Conservation (phyloP, 768 basidiomycete genomes). For the Mrakia hoshinonis region DNA sequence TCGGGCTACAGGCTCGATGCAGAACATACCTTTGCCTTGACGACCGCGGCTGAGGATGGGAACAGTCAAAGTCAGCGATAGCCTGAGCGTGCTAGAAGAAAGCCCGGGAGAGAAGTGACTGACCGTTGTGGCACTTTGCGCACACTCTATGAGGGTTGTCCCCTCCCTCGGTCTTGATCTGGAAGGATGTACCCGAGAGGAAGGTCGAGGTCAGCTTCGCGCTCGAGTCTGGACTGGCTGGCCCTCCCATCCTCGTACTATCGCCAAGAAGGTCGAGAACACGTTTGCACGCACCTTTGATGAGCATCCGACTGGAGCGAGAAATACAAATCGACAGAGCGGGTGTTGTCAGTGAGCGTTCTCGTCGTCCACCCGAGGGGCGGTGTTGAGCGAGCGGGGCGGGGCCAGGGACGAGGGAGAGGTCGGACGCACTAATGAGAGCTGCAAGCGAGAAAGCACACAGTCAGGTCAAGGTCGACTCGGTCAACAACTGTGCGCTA, state of each 20-base stretch:
- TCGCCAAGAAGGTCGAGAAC: not conserved
- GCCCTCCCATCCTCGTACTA: not conserved
- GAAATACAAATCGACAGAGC: not conserved
- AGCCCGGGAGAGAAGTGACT: not conserved
- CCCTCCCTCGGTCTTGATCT: conserved; percentile 17
- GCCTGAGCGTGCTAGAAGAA: too few relatives aligned
- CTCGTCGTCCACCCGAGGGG: too few relatives aligned
- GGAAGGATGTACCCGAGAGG: not conserved
- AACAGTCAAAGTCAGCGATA: too few relatives aligned
- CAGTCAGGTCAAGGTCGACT: too few relatives aligned
- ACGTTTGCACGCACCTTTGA: not conserved
- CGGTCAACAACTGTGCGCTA: too few relatives aligned
- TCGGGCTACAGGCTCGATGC: not conserved
- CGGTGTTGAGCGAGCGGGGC: too few relatives aligned
- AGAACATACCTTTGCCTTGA: conserved; percentile 6
- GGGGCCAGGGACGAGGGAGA: too few relatives aligned
- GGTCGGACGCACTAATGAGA: too few relatives aligned
- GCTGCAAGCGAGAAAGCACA: too few relatives aligned
- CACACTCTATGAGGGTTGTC: conserved; percentile 24
- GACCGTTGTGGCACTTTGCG: conserved; percentile 23
- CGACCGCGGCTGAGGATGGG: not conserved
- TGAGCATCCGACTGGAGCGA: conserved; percentile 3
- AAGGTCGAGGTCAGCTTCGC: not conserved
- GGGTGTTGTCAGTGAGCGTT: too few relatives aligned
- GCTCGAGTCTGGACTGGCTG: too few relatives aligned